Conservation (phyloP, 257 asterid genomes). For the Fraxinus anomala region DNA sequence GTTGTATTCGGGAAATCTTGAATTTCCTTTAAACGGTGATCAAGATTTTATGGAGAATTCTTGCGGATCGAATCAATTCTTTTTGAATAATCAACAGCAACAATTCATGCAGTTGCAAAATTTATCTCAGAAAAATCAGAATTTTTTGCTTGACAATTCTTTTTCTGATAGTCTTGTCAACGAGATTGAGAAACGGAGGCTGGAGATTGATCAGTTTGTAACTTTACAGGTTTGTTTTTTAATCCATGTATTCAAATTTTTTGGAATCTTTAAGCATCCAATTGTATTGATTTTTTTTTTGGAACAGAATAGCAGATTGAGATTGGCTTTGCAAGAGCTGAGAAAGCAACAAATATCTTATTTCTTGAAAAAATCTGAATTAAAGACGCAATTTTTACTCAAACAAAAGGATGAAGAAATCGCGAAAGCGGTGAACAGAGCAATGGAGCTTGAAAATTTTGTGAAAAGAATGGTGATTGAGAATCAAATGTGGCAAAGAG, state of each 20-base stretch:
- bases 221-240: constrained; percentile 46
- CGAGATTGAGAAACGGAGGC: constrained; percentile 45
- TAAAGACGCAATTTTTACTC: constrained; percentile 40
- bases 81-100: constrained; percentile 29
- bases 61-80: constrained; percentile 38
- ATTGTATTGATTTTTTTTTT: background rate
- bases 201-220: constrained; percentile 58
- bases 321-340: constrained; percentile 57
- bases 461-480: constrained; percentile 49
- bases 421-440: constrained; percentile 31
- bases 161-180: constrained; percentile 31
- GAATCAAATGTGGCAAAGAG: constrained; percentile 59
- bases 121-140: background rate
- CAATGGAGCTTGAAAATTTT: constrained; percentile 46
- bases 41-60: constrained; percentile 26
- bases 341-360: constrained; percentile 37
- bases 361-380: constrained; percentile 49
- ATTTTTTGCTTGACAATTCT: background rate
- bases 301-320: constrained; percentile 65
- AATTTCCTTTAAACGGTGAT: constrained; percentile 18
- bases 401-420: constrained; percentile 64
- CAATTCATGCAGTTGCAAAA: constrained; percentile 35
- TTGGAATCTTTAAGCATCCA: background rate
- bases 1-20: constrained; percentile 49
- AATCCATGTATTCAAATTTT: background rate